Conservation (phyloP, 139 green algal species). For the Tetraselmis striata region DNA sequence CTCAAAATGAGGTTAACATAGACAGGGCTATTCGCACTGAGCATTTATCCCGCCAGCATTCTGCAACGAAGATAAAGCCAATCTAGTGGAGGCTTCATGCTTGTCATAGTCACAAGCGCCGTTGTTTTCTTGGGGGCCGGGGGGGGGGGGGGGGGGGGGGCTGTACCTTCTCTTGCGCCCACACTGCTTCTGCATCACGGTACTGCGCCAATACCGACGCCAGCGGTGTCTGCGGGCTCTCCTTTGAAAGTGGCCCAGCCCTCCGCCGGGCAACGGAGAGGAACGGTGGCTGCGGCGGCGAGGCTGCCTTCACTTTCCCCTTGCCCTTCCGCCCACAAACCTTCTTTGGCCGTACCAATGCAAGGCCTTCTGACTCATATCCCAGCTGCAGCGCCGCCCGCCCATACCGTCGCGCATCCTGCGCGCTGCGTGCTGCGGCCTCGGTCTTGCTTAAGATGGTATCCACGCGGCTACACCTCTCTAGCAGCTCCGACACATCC, state of each 20-base stretch:
- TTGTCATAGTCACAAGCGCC: no score
- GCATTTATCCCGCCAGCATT: no score
- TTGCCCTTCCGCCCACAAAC: neutral
- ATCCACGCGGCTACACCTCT: neutral
- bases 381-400: neutral
- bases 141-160: no score
- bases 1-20: no score
- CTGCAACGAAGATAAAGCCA: no score
- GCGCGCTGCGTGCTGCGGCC: neutral
- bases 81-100: no score
- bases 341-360: neutral
- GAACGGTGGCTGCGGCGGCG: neutral
- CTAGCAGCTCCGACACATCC: neutral
- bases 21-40: no score
- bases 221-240: neutral
- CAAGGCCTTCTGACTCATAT: no score
- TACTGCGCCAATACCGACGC: neutral
- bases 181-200: neutral
- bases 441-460: neutral
- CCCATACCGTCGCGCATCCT: neutral
- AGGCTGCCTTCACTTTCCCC: neutral
- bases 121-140: neutral
- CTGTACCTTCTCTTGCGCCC: neutral
- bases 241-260: no score
- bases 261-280: neutral